A percentile compares a stretch with the other conserved stretches of the same genome.
phyloP scores from a whole-genome alignment of 805 yeast species.

The Lipomyces yamanashiensis region DNA sequence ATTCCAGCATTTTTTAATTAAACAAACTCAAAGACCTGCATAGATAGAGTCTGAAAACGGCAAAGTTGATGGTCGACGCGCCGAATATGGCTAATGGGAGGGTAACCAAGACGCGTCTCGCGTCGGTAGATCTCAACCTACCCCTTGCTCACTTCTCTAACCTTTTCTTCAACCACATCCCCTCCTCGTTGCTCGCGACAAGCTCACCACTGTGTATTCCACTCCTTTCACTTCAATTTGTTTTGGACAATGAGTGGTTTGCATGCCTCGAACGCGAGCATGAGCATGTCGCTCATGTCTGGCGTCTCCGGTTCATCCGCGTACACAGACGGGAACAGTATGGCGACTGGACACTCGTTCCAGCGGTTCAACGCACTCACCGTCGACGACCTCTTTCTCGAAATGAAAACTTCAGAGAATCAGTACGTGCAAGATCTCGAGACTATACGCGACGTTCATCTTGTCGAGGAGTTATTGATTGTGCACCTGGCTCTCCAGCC shows the following conservation, averaged over 20 bases:
- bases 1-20: too few relatives aligned
- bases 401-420: conserved; percentile 25
- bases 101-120: conserved; percentile 13
- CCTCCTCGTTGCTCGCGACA: neutral
- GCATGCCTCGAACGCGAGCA: conserved; percentile 7
- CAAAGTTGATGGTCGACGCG: neutral
- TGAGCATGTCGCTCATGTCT: conserved; percentile 17
- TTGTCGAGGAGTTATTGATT: conserved; percentile 27
- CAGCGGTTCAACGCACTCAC: conserved; percentile 30
- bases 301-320: conserved; percentile 3
- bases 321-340: neutral
- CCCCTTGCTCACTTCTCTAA: conserved; percentile 5
- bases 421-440: conserved; percentile 27
- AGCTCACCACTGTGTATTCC: neutral
- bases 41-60: too few relatives aligned
- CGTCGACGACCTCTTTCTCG: conserved; percentile 32
- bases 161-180: neutral
- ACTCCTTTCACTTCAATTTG: neutral
- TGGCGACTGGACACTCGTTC: conserved; percentile 6
- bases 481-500: conserved; percentile 27
- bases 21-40: too few relatives aligned
- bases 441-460: conserved; percentile 20
- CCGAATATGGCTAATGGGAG: neutral
- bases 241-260: conserved; percentile 1
- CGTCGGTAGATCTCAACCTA: conserved; percentile 1